Evolutionary conservation across 73 alveolate genomes (phyloP).

Genomic region (Stentor roeselii): DNA sequence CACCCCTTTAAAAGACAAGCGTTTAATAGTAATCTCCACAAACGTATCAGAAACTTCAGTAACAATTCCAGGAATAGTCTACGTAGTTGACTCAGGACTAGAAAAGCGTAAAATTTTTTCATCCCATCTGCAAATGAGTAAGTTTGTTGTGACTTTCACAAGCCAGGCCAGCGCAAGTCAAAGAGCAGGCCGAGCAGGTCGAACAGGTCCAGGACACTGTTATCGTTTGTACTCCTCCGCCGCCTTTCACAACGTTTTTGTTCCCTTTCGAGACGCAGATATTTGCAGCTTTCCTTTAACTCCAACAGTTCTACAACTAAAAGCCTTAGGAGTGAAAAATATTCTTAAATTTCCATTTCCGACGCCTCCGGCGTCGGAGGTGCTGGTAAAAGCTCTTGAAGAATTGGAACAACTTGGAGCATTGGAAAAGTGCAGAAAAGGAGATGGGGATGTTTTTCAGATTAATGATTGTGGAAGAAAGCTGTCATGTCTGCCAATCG

Average conservation of each 20-base stretch:
- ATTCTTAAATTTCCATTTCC: slow-evolving; percentile 84
- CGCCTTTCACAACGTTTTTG: slow-evolving; percentile 73
- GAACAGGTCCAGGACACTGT: slow-evolving; percentile 98
- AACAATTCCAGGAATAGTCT: slow-evolving; percentile 93
- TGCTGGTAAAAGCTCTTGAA: slow-evolving; percentile 67
- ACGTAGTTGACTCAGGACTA: slow-evolving; percentile 96
- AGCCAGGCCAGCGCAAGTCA: slow-evolving; percentile 94
- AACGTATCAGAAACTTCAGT: slow-evolving; percentile 98
- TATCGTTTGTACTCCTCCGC: slow-evolving; percentile 94
- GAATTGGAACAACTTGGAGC: slow-evolving; percentile 79
- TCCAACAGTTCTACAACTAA: slow-evolving; percentile 76
- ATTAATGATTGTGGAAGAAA: slow-evolving; percentile 88
- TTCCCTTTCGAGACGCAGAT: slow-evolving; percentile 89
- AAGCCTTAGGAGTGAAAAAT: slow-evolving; percentile 90
- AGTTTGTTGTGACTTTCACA: slow-evolving; percentile 81
- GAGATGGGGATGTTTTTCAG: slow-evolving; percentile 68
- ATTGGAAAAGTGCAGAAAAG: slow-evolving; percentile 55
- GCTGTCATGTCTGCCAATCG: slow-evolving; percentile 84
- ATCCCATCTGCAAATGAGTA: slow-evolving; percentile 68
- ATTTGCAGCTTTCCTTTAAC: slow-evolving; percentile 86
- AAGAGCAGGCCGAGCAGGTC: slow-evolving; percentile 99
- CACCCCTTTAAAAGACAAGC: slow-evolving; percentile 62
- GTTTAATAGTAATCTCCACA: slow-evolving; percentile 92
- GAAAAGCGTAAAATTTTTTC: slow-evolving; percentile 86
- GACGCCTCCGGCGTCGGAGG: slow-evolving; percentile 73